Conservation (phyloP, 2,329 filamentous ascomycete genomes). For the Pseudocercospora pini-densiflorae region DNA sequence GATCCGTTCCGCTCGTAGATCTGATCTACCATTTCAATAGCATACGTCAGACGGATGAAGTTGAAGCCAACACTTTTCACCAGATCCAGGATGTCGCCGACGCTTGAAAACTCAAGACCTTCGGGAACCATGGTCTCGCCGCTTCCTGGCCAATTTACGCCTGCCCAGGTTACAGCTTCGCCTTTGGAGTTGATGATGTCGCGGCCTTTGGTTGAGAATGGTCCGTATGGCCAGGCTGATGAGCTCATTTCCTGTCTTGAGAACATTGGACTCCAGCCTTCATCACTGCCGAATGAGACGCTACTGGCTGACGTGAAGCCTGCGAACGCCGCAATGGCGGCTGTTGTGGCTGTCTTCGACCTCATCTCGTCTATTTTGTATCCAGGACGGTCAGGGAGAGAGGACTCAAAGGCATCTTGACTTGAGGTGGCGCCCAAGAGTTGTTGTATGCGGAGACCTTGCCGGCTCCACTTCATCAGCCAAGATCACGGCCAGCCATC, state of each 20-base stretch:
- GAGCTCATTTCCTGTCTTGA: slow-evolving; percentile 14
- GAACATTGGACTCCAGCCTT: slow-evolving; percentile 12
- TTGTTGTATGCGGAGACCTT: slow-evolving; percentile 6
- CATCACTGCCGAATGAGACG: slow-evolving; percentile 5
- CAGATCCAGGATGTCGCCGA: slow-evolving; percentile 36
- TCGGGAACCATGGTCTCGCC: slow-evolving; percentile 42
- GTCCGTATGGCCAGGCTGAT: slow-evolving; percentile 37
- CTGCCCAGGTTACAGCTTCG: slow-evolving; percentile 37
- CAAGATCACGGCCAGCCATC: background rate
- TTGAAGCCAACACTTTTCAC: slow-evolving; percentile 42
- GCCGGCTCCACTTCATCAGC: slow-evolving; percentile 18
- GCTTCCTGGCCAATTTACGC: slow-evolving; percentile 42
- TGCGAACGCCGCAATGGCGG: background rate
- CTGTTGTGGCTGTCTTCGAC: background rate
- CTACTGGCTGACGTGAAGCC: slow-evolving; percentile 3
- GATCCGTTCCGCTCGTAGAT: slow-evolving; percentile 46
- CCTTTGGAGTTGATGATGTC: slow-evolving; percentile 29
- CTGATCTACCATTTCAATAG: slow-evolving; percentile 49
- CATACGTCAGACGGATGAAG: slow-evolving; percentile 45
- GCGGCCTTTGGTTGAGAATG: slow-evolving; percentile 40
- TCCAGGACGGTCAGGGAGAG: background rate
- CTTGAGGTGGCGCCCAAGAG: too few species aligned
- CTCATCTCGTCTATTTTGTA: background rate
- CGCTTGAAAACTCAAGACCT: slow-evolving; percentile 39
- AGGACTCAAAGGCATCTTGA: too few species aligned